Evolutionary conservation across 1,284 basidiomycete genomes (phyloP).

Genomic region (Trichosporon ovoides): DNA sequence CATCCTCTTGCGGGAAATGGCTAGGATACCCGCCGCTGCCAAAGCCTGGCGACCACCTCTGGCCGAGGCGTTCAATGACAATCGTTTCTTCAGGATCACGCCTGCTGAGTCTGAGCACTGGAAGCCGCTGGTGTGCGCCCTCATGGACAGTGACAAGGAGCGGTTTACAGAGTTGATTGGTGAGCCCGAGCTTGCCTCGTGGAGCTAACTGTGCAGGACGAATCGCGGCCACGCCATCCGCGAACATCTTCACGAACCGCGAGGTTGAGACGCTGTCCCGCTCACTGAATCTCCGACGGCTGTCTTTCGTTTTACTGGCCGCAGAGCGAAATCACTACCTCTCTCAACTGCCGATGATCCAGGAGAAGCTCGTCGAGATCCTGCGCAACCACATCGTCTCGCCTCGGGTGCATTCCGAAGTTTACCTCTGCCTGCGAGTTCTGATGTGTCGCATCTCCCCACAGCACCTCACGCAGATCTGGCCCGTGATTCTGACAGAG

Average conservation of each 20-base stretch:
- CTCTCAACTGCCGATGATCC: slow-evolving; percentile 81
- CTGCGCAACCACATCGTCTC: slow-evolving; percentile 68
- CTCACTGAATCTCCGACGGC: slow-evolving; percentile 79
- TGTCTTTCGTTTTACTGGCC: slow-evolving; percentile 78
- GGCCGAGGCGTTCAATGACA: slow-evolving; percentile 75
- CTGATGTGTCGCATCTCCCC: slow-evolving; percentile 85
- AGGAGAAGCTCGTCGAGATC: slow-evolving; percentile 94
- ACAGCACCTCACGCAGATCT: slow-evolving; percentile 89
- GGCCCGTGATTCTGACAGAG: slow-evolving; percentile 93
- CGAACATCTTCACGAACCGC: slow-evolving; percentile 93
- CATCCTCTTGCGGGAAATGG: slow-evolving; percentile 69
- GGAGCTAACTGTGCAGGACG: slow-evolving; percentile 56
- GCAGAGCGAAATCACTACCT: slow-evolving; percentile 87
- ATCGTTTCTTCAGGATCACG: slow-evolving; percentile 67
- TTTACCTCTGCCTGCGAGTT: slow-evolving; percentile 85
- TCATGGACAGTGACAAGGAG: slow-evolving; percentile 83
- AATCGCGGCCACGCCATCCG: slow-evolving; percentile 76
- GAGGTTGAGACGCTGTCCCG: slow-evolving; percentile 88
- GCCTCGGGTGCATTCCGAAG: slow-evolving; percentile 85
- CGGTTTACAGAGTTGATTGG: slow-evolving; percentile 77
- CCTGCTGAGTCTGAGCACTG: slow-evolving; percentile 59
- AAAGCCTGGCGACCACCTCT: slow-evolving; percentile 82
- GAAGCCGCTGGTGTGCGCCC: slow-evolving; percentile 69
- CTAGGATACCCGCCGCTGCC: slow-evolving; percentile 66
- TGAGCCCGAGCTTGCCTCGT: slow-evolving; percentile 45